Evolutionary conservation across 306 rosid genomes (phyloP).

Genomic region (Lotus japonicus): DNA sequence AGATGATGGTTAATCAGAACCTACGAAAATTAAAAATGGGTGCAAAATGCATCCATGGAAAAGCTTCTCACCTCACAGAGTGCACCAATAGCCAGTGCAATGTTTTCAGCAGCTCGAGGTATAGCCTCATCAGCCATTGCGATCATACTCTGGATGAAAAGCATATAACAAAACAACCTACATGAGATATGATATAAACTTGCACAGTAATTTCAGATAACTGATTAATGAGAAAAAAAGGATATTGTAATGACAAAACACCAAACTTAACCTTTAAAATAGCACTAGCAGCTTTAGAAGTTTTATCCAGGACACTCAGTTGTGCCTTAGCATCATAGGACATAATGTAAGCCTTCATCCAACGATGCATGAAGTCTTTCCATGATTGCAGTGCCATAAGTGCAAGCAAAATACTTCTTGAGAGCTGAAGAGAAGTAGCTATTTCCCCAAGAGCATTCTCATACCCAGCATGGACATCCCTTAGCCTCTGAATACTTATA

Average conservation of each 20-base stretch:
- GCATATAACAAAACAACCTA: constrained; percentile 14
- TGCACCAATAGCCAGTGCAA: constrained; percentile 92
- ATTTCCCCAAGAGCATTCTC: constrained; percentile 65
- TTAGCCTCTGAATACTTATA: constrained; percentile 41
- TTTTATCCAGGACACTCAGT: constrained; percentile 47
- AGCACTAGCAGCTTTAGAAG: constrained; percentile 66
- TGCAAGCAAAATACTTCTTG: constrained; percentile 76
- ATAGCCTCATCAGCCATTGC: constrained; percentile 62
- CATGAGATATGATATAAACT: constrained; percentile 17
- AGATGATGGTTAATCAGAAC: constrained; percentile 13
- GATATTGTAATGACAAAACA: constrained; percentile 18
- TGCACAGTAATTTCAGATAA: constrained; percentile 11
- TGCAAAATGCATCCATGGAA: constrained; percentile 8
- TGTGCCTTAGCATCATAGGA: constrained; percentile 52
- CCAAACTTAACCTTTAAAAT: constrained; percentile 61
- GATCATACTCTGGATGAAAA: constrained; percentile 54
- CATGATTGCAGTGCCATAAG: constrained; percentile 84
- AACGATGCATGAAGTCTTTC: constrained; percentile 73
- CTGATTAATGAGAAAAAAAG: neutral
- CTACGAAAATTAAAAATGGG: constrained; percentile 1
- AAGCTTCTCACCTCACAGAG: constrained; percentile 66
- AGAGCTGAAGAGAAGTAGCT: constrained; percentile 80
- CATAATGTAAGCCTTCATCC: constrained; percentile 64
- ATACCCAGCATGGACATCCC: constrained; percentile 60
- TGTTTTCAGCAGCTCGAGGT: constrained; percentile 92